phyloP scores from a whole-genome alignment of 208 protist genomes.

The Trypanosoma brucei region DNA sequence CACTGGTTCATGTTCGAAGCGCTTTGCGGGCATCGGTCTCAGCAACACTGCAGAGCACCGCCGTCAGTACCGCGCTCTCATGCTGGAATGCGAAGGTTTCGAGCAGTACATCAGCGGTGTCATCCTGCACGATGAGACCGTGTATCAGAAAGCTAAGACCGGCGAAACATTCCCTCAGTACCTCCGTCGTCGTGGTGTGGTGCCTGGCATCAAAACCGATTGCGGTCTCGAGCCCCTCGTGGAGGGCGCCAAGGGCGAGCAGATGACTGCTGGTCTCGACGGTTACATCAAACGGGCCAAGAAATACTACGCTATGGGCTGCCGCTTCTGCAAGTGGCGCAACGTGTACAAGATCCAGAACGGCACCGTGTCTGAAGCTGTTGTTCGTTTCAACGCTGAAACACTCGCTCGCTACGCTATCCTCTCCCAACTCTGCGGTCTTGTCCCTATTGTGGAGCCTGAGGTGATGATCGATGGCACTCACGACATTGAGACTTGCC shows the following conservation, averaged over 20 bases:
- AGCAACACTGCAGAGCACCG: slow-evolving; percentile 94
- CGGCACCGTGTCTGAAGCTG: slow-evolving; percentile 80
- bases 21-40: slow-evolving; percentile 92
- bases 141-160: slow-evolving; percentile 87
- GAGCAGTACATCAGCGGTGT: slow-evolving; percentile 94
- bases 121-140: slow-evolving; percentile 96
- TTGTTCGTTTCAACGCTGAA: slow-evolving; percentile 91
- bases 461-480: slow-evolving; percentile 95
- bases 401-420: slow-evolving; percentile 93
- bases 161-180: slow-evolving; percentile 87
- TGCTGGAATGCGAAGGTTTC: slow-evolving; percentile 73
- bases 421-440: slow-evolving; percentile 93
- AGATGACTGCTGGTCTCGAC: slow-evolving; percentile 94
- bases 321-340: slow-evolving; percentile 97
- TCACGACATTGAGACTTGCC: slow-evolving; percentile 89
- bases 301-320: slow-evolving; percentile 94
- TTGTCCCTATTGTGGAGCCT: slow-evolving; percentile 97
- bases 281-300: slow-evolving; percentile 82
- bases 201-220: slow-evolving; percentile 96
- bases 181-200: slow-evolving; percentile 76
- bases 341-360: slow-evolving; percentile 93
- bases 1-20: slow-evolving; percentile 93
- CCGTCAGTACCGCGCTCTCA: slow-evolving; percentile 91
- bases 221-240: slow-evolving; percentile 72
- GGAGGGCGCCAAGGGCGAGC: slow-evolving; percentile 88